phyloP scores from a whole-genome alignment of 768 basidiomycete genomes.

The Tylopilus subfusipes region DNA sequence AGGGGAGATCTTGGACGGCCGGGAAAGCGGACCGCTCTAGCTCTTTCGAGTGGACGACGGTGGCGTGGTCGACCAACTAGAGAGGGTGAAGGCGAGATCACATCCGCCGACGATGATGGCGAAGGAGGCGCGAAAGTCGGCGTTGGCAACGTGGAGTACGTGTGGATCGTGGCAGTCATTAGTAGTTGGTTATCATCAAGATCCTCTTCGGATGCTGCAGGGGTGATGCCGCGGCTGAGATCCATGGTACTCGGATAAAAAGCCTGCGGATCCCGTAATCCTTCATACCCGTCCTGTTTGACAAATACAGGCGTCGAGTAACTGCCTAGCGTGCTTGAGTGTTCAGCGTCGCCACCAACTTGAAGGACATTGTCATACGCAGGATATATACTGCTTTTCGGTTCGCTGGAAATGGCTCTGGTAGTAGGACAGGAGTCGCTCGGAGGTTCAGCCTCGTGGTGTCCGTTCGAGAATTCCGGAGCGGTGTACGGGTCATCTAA shows the following conservation, averaged over 20 bases:
- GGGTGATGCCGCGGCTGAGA: constrained; percentile 7
- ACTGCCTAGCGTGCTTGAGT: not conserved
- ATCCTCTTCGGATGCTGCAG: constrained; percentile 14
- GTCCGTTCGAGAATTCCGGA: not conserved
- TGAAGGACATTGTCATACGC: not conserved
- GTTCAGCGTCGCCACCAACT: not conserved
- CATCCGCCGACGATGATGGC: constrained; percentile 27
- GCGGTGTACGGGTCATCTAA: not conserved
- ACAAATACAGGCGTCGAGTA: not conserved
- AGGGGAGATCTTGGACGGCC: constrained; percentile 25
- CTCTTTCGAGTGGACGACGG: constrained; percentile 32
- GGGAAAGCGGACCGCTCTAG: constrained; percentile 31
- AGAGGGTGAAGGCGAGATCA: constrained; percentile 21
- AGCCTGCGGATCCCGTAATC: constrained; percentile 13
- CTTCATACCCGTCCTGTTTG: constrained; percentile 4
- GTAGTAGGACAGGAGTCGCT: not conserved
- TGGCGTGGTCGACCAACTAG: constrained; percentile 19
- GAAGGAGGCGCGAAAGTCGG: constrained; percentile 31
- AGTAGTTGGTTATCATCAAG: constrained; percentile 17
- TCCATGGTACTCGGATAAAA: constrained; percentile 12
- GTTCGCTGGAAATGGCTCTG: not conserved
- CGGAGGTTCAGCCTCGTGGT: constrained; percentile 1
- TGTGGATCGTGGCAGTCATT: constrained; percentile 18
- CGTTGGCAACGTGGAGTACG: constrained; percentile 27
- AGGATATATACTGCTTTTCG: not conserved